These are phyloP conservation scores for Neoarthrinium moseri DNA, from an alignment of 2,329 filamentous ascomycete genomes.

Conservation along the genomic window DNA sequence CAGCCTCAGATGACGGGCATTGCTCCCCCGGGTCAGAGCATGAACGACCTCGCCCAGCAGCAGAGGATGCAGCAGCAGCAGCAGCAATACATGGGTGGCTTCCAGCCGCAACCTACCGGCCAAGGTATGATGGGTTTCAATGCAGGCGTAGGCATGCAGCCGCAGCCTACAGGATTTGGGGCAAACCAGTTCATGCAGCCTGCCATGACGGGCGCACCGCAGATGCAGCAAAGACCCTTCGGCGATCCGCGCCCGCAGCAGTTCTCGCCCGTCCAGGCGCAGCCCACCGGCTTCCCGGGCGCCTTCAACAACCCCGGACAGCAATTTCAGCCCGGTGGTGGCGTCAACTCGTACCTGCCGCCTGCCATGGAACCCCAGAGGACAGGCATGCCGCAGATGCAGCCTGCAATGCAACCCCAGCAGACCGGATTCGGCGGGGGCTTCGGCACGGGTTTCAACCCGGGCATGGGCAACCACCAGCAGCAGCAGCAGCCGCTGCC, in stretches of 20 bases:
- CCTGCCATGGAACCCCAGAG: slow-evolving; percentile 59
- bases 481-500: slow-evolving; percentile 57
- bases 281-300: slow-evolving; percentile 61
- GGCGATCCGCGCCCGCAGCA: slow-evolving; percentile 38
- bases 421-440: slow-evolving; percentile 48
- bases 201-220: slow-evolving; percentile 34
- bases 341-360: slow-evolving; percentile 58
- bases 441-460: slow-evolving; percentile 41
- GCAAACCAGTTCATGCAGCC: slow-evolving; percentile 43
- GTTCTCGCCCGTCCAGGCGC: slow-evolving; percentile 53
- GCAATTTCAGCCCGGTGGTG: slow-evolving; percentile 47
- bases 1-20: slow-evolving; percentile 85
- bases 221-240: slow-evolving; percentile 35
- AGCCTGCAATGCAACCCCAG: slow-evolving; percentile 43
- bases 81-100: slow-evolving; percentile 50
- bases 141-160: slow-evolving; percentile 32
- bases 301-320: slow-evolving; percentile 28
- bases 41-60: slow-evolving; percentile 69
- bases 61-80: slow-evolving; percentile 62
- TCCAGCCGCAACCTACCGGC: slow-evolving; percentile 37
- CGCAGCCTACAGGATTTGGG: slow-evolving; percentile 35
- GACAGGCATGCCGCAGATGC: slow-evolving; percentile 46
- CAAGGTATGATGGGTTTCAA: slow-evolving; percentile 38
- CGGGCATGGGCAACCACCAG: slow-evolving; percentile 48
- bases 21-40: slow-evolving; percentile 72